phyloP scores from a whole-genome alignment of 1,284 basidiomycete species.

The Ganoderma lucidum region DNA sequence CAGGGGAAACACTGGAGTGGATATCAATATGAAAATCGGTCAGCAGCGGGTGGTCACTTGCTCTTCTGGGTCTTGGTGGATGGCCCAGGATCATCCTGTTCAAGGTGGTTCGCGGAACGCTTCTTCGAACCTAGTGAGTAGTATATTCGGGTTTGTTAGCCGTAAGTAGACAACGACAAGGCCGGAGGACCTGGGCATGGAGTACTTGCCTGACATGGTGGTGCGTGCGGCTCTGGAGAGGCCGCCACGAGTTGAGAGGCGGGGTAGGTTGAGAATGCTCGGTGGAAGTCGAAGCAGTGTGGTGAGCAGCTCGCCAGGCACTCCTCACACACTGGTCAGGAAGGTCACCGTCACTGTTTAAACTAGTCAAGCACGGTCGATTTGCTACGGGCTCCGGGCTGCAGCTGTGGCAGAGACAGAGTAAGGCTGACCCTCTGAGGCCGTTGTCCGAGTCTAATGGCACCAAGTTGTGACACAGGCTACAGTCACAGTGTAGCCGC shows the following conservation, averaged over 20 bases:
- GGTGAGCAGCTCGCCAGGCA: not conserved
- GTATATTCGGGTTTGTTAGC: not conserved
- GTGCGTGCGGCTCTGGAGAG: not conserved
- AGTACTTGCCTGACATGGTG: not conserved
- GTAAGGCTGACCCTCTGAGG: too few relatives aligned
- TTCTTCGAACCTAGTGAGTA: conserved; percentile 28
- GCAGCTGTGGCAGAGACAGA: too few relatives aligned
- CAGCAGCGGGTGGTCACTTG: not conserved
- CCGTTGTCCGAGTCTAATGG: too few relatives aligned
- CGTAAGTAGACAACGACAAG: not conserved
- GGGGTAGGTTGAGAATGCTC: not conserved
- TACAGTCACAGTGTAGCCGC: too few relatives aligned
- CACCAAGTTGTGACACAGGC: too few relatives aligned
- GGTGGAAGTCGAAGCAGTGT: not conserved
- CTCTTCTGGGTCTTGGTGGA: conserved; percentile 32
- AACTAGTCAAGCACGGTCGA: too few relatives aligned
- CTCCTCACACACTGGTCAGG: too few relatives aligned
- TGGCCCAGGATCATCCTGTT: conserved; percentile 8
- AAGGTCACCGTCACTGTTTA: too few relatives aligned
- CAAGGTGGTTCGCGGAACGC: conserved; percentile 26
- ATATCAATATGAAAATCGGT: not conserved
- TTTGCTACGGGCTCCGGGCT: too few relatives aligned
- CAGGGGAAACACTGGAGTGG: conserved; percentile 21
- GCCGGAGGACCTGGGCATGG: not conserved
- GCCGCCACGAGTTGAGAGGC: not conserved